Evolutionary conservation across 2,329 filamentous ascomycete genomes (phyloP).

Genomic region (Alternaria gaisen): DNA sequence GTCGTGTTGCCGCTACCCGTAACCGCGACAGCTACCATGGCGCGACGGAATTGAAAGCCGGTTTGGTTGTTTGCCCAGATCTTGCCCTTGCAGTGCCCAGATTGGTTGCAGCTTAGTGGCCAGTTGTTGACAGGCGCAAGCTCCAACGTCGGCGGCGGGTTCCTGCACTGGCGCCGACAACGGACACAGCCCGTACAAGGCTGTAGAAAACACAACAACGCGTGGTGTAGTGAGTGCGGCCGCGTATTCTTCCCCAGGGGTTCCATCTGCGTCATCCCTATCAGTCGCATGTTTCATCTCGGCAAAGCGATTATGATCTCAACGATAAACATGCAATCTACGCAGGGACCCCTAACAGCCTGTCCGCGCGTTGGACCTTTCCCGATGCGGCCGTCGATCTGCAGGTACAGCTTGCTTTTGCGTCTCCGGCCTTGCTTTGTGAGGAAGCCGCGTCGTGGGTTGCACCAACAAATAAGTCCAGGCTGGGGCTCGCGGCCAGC

Average conservation of each 20-base stretch:
- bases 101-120: not conserved
- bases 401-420: slow-evolving; percentile 24
- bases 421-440: slow-evolving; percentile 21
- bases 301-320: slow-evolving; percentile 2
- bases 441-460: slow-evolving; percentile 13
- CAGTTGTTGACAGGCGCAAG: slow-evolving; percentile 1
- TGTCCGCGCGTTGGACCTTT: slow-evolving; percentile 15
- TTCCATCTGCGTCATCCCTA: slow-evolving; percentile 1
- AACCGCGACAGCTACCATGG: slow-evolving; percentile 3
- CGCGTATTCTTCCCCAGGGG: not conserved
- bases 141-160: slow-evolving; percentile 5
- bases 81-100: not conserved
- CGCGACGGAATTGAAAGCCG: not conserved
- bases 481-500: slow-evolving; percentile 10
- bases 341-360: slow-evolving; percentile 7
- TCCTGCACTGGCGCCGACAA: slow-evolving; percentile 9
- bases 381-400: slow-evolving; percentile 18
- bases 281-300: not conserved
- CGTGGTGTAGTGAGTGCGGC: not conserved
- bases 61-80: not conserved
- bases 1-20: not conserved
- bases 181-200: not conserved
- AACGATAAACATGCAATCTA: slow-evolving; percentile 17
- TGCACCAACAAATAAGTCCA: slow-evolving; percentile 25
- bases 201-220: not conserved